A percentile compares a stretch with the other conserved stretches of the same genome.
phyloP scores from a whole-genome alignment of 768 basidiomycete species.

The Naematelia aurantialba region DNA sequence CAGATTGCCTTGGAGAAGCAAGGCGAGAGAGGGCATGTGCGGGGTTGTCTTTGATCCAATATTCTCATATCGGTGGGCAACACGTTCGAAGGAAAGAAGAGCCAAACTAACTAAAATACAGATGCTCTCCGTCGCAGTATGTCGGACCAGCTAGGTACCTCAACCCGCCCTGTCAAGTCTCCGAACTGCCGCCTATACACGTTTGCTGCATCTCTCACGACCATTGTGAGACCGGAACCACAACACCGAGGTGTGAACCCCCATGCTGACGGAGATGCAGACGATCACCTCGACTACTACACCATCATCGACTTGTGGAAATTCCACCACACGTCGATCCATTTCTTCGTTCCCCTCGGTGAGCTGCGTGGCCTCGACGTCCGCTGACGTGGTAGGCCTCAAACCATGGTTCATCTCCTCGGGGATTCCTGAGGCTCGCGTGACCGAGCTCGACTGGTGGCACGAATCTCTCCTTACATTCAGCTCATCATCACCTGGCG shows the following conservation, averaged over 20 bases:
- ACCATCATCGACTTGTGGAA: slow-evolving; percentile 48
- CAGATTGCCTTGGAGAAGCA: slow-evolving; percentile 40
- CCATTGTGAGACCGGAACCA: slow-evolving; percentile 37
- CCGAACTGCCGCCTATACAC: slow-evolving; percentile 44
- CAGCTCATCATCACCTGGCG: slow-evolving; percentile 5
- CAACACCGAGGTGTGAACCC: not conserved
- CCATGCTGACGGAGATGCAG: slow-evolving; percentile 18
- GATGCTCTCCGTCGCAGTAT: slow-evolving; percentile 48
- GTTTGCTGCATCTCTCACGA: slow-evolving; percentile 48
- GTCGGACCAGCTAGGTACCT: slow-evolving; percentile 45
- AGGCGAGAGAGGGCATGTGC: slow-evolving; percentile 28
- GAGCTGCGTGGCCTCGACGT: not conserved
- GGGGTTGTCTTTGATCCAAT: slow-evolving; percentile 48
- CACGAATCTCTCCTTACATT: slow-evolving; percentile 40
- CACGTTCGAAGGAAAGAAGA: not conserved
- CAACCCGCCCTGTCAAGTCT: slow-evolving; percentile 40
- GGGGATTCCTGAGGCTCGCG: slow-evolving; percentile 34
- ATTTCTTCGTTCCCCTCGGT: slow-evolving; percentile 49
- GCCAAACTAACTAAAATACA: slow-evolving; percentile 8
- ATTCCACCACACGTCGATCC: slow-evolving; percentile 38
- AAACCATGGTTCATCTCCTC: slow-evolving; percentile 45
- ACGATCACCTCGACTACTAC: slow-evolving; percentile 50
- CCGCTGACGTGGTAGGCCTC: slow-evolving; percentile 25
- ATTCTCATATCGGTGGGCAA: slow-evolving; percentile 43
- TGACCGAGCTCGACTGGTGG: slow-evolving; percentile 49